Evolutionary conservation across 2,329 filamentous ascomycete genomes (phyloP).

Genomic region (Decorospora gaudefroyi): DNA sequence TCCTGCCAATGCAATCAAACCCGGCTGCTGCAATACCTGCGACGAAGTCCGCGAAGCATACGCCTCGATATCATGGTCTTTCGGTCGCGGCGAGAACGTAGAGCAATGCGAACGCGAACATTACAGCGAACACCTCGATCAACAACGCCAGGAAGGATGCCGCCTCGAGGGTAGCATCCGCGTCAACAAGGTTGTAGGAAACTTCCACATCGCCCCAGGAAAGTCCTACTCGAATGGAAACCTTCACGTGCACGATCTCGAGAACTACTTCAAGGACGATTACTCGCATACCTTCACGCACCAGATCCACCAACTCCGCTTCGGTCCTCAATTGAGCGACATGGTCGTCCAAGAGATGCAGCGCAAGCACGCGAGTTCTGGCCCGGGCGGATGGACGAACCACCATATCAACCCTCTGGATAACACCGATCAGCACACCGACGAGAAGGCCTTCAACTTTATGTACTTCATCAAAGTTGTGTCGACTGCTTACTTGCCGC

Average conservation of each 20-base stretch:
- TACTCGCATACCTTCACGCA: conserved; percentile 84
- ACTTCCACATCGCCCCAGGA: conserved; percentile 97
- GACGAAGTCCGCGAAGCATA: conserved; percentile 97
- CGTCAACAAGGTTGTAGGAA: conserved; percentile 98
- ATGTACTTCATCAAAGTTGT: conserved; percentile 99
- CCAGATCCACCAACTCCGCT: conserved; percentile 83
- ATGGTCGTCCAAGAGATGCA: conserved; percentile 56
- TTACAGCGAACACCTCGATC: conserved; percentile 85
- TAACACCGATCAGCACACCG: conserved; percentile 72
- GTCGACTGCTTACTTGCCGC: conserved; percentile 88
- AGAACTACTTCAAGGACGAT: conserved; percentile 85
- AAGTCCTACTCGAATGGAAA: conserved; percentile 95
- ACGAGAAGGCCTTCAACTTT: conserved; percentile 87
- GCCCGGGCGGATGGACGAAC: conserved; percentile 72
- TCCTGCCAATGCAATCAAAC: conserved; percentile 71
- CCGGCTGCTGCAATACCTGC: conserved; percentile 96
- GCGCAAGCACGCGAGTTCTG: conserved; percentile 58
- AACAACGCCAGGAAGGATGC: conserved; percentile 88
- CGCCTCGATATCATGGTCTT: conserved; percentile 86
- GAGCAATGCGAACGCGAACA: conserved; percentile 96
- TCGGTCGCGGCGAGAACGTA: conserved; percentile 87
- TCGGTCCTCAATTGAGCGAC: conserved; percentile 87
- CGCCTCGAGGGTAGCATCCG: conserved; percentile 88
- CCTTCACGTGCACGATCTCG: conserved; percentile 96
- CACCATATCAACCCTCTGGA: conserved; percentile 94